These are phyloP conservation scores for Calonectria pseudoturangicola DNA, from an alignment of 2,329 filamentous ascomycete genomes.

Conservation along the genomic window DNA sequence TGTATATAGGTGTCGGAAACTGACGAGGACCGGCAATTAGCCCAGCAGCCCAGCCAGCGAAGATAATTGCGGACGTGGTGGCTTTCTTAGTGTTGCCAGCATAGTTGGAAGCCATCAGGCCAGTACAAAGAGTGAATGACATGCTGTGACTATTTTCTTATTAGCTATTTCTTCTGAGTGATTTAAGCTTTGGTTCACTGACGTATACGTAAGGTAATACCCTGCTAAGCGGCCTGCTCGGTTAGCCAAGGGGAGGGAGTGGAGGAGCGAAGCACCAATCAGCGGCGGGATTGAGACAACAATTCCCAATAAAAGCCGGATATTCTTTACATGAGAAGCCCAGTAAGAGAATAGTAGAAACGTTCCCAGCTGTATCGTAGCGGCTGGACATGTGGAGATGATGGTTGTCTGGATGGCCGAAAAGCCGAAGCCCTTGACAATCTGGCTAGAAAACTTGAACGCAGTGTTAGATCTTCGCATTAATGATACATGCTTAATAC, in stretches of 20 bases:
- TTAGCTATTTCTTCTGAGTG: not conserved
- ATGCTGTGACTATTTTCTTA: conserved; percentile 14
- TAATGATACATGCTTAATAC: no score
- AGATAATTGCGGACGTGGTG: conserved; percentile 37
- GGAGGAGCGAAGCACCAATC: conserved; percentile 32
- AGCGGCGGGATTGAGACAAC: conserved; percentile 26
- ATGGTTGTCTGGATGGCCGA: conserved; percentile 8
- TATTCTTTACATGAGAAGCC: conserved; percentile 32
- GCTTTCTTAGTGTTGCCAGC: conserved; percentile 42
- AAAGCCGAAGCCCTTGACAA: conserved; percentile 32
- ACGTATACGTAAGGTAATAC: conserved; percentile 35
- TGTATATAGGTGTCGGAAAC: not conserved
- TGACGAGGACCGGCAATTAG: conserved; percentile 41
- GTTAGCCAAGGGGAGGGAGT: conserved; percentile 11
- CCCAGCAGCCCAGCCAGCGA: conserved; percentile 41
- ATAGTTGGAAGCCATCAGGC: conserved; percentile 41
- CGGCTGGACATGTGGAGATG: conserved; percentile 34
- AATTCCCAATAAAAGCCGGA: conserved; percentile 24
- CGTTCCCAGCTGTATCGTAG: conserved; percentile 23
- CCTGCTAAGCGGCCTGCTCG: conserved; percentile 27
- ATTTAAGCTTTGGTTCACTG: not conserved
- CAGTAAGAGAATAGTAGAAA: conserved; percentile 27
- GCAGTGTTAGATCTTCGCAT: not conserved
- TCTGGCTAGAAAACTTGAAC: conserved; percentile 34
- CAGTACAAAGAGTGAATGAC: conserved; percentile 31